Conservation (phyloP, 192 early-diverging fungal genomes). For the Coemansia sp. region DNA sequence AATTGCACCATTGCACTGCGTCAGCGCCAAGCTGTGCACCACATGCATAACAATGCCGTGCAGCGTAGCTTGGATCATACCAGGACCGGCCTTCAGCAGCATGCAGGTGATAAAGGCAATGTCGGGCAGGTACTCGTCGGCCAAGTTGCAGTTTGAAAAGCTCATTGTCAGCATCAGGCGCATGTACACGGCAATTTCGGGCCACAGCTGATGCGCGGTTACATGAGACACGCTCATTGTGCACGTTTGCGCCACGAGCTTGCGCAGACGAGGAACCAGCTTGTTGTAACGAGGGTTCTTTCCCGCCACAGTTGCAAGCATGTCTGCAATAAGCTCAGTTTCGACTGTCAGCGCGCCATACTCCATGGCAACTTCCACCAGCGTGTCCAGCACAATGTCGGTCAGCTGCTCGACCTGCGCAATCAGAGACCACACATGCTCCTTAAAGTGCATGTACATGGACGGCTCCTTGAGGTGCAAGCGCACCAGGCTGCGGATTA, state of each 20-base stretch:
- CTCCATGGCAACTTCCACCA: slow-evolving; percentile 78
- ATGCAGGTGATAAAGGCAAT: slow-evolving; percentile 82
- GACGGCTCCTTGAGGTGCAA: slow-evolving; percentile 78
- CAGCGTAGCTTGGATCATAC: slow-evolving; percentile 80
- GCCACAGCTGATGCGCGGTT: slow-evolving; percentile 81
- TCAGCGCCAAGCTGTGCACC: slow-evolving; percentile 77
- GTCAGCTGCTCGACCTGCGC: slow-evolving; percentile 79
- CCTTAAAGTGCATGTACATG: slow-evolving; percentile 83
- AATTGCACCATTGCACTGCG: slow-evolving; percentile 79
- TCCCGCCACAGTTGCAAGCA: slow-evolving; percentile 76
- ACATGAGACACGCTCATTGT: slow-evolving; percentile 67
- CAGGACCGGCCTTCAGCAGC: slow-evolving; percentile 80
- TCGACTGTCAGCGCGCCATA: slow-evolving; percentile 73
- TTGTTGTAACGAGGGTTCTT: slow-evolving; percentile 75
- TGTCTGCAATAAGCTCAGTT: slow-evolving; percentile 84
- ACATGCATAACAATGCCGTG: slow-evolving; percentile 94
- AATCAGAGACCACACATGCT: slow-evolving; percentile 79
- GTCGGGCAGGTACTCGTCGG: slow-evolving; percentile 79
- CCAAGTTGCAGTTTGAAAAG: slow-evolving; percentile 78
- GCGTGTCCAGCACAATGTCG: slow-evolving; percentile 74
- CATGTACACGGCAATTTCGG: slow-evolving; percentile 87
- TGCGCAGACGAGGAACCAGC: slow-evolving; percentile 76
- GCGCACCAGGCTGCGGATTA: slow-evolving; percentile 76
- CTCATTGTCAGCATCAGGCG: slow-evolving; percentile 87
- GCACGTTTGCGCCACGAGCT: slow-evolving; percentile 78